These are phyloP conservation scores for Xylaria hypoxylon DNA, from an alignment of 2,329 filamentous ascomycete genomes.

Conservation along the genomic window DNA sequence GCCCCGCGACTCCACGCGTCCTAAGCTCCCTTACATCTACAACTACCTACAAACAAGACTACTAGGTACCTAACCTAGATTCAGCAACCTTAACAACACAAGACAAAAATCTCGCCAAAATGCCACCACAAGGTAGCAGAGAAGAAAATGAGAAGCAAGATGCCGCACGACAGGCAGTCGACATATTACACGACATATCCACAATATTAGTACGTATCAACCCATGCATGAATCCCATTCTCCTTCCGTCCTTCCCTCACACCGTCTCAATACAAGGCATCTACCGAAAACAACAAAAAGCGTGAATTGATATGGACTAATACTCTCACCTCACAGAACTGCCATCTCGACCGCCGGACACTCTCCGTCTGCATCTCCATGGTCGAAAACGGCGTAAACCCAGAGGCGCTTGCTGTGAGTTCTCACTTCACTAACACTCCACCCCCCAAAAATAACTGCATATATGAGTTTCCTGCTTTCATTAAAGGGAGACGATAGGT, in stretches of 20 bases:
- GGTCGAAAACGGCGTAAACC: constrained; percentile 97
- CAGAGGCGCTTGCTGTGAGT: constrained; percentile 90
- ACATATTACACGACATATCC: constrained; percentile 86
- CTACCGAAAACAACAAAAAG: not conserved
- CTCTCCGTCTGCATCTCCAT: constrained; percentile 95
- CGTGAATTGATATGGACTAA: constrained; percentile 4
- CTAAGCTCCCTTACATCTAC: constrained; percentile 14
- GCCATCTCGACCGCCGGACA: constrained; percentile 88
- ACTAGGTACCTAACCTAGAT: not conserved
- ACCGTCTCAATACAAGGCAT: not conserved
- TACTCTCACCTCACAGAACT: constrained; percentile 73
- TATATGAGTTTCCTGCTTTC: not conserved
- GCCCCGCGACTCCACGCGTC: constrained; percentile 38
- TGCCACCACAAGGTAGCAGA: constrained; percentile 49
- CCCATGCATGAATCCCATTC: constrained; percentile 7
- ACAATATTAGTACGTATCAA: constrained; percentile 79
- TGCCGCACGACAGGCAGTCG: constrained; percentile 83
- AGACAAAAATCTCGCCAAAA: constrained; percentile 8
- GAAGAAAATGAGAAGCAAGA: constrained; percentile 74
- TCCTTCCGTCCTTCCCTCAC: not conserved
- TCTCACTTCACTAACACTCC: constrained; percentile 11
- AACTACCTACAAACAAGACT: not conserved
- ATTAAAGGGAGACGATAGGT: not conserved
- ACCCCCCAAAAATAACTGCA: not conserved
- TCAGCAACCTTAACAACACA: not conserved